A percentile compares a stretch with the other conserved stretches of the same genome.
These are phyloP conservation scores for Ampelomyces quisqualis DNA, from an alignment of 2,329 filamentous ascomycete genomes.

Conservation along the genomic window DNA sequence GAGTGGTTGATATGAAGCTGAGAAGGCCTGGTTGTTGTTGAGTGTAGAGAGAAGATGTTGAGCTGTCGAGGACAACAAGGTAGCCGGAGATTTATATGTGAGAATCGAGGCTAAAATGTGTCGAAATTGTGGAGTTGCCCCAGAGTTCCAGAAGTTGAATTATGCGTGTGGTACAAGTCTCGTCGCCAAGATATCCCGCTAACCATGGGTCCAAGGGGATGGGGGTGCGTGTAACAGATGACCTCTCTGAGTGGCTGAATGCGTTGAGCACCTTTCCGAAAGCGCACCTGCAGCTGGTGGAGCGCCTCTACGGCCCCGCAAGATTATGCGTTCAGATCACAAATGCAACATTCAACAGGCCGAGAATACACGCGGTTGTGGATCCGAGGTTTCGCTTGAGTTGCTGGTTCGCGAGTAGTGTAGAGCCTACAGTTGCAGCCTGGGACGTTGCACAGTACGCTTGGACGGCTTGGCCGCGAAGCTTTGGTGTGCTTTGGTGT, in stretches of 20 bases:
- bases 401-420: slow-evolving; percentile 8
- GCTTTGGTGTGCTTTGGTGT: slow-evolving; percentile 14
- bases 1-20: slow-evolving; percentile 4
- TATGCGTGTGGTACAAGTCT: slow-evolving; percentile 11
- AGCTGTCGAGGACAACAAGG: slow-evolving; percentile 10
- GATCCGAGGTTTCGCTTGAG: slow-evolving; percentile 1
- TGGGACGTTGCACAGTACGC: slow-evolving; percentile 32
- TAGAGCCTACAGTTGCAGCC: slow-evolving; percentile 24
- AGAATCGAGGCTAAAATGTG: slow-evolving; percentile 7
- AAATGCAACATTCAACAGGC: background rate
- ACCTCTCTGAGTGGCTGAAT: slow-evolving; percentile 23
- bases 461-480: slow-evolving; percentile 27
- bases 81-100: slow-evolving; percentile 21
- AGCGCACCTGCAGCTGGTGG: slow-evolving; percentile 4
- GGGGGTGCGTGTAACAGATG: slow-evolving; percentile 30
- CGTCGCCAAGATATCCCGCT: slow-evolving; percentile 25
- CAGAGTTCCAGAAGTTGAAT: slow-evolving; percentile 7
- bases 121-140: slow-evolving; percentile 6
- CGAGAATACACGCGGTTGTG: slow-evolving; percentile 11
- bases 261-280: slow-evolving; percentile 13
- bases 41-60: slow-evolving; percentile 6
- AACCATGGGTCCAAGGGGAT: slow-evolving; percentile 22
- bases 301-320: slow-evolving; percentile 15
- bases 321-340: slow-evolving; percentile 3
- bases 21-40: slow-evolving; percentile 8